These are phyloP conservation scores for Neofusicoccum sp. DNA, from an alignment of 2,329 filamentous ascomycete species.

Conservation along the genomic window DNA sequence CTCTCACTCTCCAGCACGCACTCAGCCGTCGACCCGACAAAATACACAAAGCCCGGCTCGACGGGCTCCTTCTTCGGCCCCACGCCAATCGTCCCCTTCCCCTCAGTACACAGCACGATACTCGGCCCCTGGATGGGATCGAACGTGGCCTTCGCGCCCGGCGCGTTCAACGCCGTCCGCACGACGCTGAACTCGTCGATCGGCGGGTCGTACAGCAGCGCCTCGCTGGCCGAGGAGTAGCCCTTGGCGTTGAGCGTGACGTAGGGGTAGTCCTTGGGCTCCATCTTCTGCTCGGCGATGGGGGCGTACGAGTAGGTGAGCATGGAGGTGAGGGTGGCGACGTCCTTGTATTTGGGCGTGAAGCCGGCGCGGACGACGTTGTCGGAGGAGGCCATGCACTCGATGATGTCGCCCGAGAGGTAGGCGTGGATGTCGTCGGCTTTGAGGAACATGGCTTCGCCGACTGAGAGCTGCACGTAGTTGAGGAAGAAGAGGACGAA, in stretches of 20 bases:
- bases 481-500: slow-evolving; percentile 98
- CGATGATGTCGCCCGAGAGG: slow-evolving; percentile 89
- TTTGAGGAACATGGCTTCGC: slow-evolving; percentile 93
- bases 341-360: slow-evolving; percentile 98
- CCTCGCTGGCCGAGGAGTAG: slow-evolving; percentile 75
- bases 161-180: slow-evolving; percentile 70
- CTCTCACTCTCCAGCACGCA: slow-evolving; percentile 70
- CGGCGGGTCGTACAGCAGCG: slow-evolving; percentile 85
- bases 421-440: slow-evolving; percentile 99
- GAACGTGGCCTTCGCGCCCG: slow-evolving; percentile 82
- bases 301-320: slow-evolving; percentile 95
- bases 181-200: slow-evolving; percentile 96
- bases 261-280: slow-evolving; percentile 82
- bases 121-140: slow-evolving; percentile 86
- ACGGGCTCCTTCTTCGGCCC: slow-evolving; percentile 76
- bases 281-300: slow-evolving; percentile 93
- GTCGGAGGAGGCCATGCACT: slow-evolving; percentile 99
- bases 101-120: slow-evolving; percentile 87
- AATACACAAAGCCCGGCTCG: slow-evolving; percentile 55
- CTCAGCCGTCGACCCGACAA: slow-evolving; percentile 84
- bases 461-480: slow-evolving; percentile 82
- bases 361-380: slow-evolving; percentile 97
- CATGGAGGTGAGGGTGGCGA: slow-evolving; percentile 84
- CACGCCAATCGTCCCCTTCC: slow-evolving; percentile 80
- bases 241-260: slow-evolving; percentile 77